phyloP scores from a whole-genome alignment of 352 stramenopile genomes.

The Phytophthora constricta region DNA sequence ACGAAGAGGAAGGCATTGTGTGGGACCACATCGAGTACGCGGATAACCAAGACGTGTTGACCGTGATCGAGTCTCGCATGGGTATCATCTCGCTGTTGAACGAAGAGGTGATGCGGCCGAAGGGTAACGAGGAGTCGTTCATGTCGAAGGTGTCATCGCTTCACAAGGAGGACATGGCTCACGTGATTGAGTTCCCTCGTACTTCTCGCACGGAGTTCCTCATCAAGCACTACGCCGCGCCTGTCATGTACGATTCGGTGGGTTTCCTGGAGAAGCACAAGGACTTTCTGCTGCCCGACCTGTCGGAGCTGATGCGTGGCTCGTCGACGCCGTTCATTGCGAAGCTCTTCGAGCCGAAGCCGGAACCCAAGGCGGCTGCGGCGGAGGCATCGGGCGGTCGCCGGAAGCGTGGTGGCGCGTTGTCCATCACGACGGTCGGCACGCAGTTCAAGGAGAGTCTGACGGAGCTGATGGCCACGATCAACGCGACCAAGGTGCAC shows the following conservation, averaged over 20 bases:
- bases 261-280: conserved; percentile 98
- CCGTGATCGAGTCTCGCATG: conserved; percentile 88
- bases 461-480: conserved; percentile 93
- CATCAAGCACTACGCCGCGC: conserved; percentile 95
- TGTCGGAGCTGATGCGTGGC: conserved; percentile 90
- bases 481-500: conserved; percentile 96
- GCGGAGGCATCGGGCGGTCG: conserved; percentile 41
- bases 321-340: conserved; percentile 76
- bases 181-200: conserved; percentile 85
- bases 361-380: conserved; percentile 45
- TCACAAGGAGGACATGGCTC: conserved; percentile 86
- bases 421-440: conserved; percentile 78
- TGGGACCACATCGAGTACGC: conserved; percentile 93
- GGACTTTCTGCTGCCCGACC: conserved; percentile 93
- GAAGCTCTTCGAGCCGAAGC: conserved; percentile 79
- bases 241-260: conserved; percentile 93
- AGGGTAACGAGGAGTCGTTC: conserved; percentile 87
- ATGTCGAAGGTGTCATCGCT: conserved; percentile 86
- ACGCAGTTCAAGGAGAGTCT: conserved; percentile 96
- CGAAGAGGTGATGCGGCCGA: conserved; percentile 90
- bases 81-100: conserved; percentile 92
- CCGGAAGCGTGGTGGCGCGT: conserved; percentile 60
- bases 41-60: conserved; percentile 91
- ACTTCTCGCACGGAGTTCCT: conserved; percentile 92
- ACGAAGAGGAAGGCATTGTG: conserved; percentile 94